phyloP scores from a whole-genome alignment of 1,284 basidiomycete genomes.

The Rhodotorula sp. region DNA sequence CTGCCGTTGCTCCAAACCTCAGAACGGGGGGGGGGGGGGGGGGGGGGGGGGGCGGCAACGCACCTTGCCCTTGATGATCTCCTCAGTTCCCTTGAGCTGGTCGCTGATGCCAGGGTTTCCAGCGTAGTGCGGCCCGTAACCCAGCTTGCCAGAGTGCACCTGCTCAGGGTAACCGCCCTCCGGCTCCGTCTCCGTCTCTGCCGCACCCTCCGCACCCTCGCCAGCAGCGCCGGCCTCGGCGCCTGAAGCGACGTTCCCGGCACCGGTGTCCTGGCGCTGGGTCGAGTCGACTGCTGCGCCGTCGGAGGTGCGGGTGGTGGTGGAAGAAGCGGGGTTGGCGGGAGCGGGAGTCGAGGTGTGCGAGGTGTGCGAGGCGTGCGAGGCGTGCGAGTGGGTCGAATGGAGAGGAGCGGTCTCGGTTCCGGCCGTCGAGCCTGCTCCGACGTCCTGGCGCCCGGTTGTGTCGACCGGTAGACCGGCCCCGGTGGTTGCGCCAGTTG shows the following conservation, averaged over 20 bases:
- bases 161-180: constrained; percentile 9
- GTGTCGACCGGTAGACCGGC: constrained; percentile 23
- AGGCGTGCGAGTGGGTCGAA: not conserved
- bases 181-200: not conserved
- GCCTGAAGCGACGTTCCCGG: not conserved
- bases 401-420: not conserved
- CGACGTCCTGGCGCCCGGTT: constrained; percentile 22
- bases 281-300: constrained; percentile 32
- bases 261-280: constrained; percentile 16
- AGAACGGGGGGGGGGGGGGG: too few relatives aligned
- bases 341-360: not conserved
- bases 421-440: too few relatives aligned
- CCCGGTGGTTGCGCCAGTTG: too few relatives aligned
- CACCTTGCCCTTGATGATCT: constrained; percentile 32
- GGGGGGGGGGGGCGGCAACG: too few relatives aligned
- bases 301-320: too few relatives aligned
- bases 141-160: constrained; percentile 13
- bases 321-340: not conserved
- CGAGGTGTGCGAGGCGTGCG: not conserved
- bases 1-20: too few relatives aligned
- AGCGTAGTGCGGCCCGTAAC: constrained; percentile 21
- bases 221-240: not conserved
- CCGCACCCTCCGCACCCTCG: not conserved
- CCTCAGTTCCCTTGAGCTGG: constrained; percentile 20
- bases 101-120: constrained; percentile 15